A percentile compares a stretch with the other conserved stretches of the same genome.
phyloP scores from a whole-genome alignment of 768 basidiomycete species.

The Termitomyces sp. region DNA sequence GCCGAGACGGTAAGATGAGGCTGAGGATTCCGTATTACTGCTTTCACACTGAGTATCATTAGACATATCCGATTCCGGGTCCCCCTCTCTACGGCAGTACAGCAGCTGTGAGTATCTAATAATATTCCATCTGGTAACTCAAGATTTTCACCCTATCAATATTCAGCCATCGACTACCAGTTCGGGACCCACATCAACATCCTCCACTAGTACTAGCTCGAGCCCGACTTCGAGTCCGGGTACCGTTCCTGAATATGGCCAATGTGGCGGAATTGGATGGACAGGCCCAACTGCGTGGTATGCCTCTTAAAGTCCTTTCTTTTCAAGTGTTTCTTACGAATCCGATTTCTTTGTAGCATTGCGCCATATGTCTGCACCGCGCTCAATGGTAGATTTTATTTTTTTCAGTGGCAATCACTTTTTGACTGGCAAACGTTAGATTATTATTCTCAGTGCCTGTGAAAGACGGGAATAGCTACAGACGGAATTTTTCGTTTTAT shows the following conservation, averaged over 20 bases:
- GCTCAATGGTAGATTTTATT: constrained; percentile 25
- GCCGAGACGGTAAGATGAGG: constrained; percentile 21
- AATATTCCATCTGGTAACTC: neutral
- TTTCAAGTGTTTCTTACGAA: neutral
- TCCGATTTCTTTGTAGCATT: constrained; percentile 20
- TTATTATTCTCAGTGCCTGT: constrained; percentile 37
- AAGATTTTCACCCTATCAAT: neutral
- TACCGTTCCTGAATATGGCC: constrained; percentile 35
- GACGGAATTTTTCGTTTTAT: neutral
- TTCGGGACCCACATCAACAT: neutral
- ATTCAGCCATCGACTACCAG: neutral
- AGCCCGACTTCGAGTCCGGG: constrained; percentile 20
- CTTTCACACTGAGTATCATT: neutral
- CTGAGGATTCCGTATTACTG: too few relatives aligned
- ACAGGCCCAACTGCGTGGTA: constrained; percentile 37
- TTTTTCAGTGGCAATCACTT: neutral
- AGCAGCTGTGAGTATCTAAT: neutral
- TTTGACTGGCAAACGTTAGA: constrained; percentile 15
- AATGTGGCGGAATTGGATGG: constrained; percentile 40
- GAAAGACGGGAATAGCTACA: neutral
- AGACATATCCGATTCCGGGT: constrained; percentile 37
- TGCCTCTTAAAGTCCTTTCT: constrained; percentile 1
- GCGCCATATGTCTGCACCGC: constrained; percentile 34
- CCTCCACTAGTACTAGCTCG: constrained; percentile 15
- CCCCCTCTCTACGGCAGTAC: constrained; percentile 41